Evolutionary conservation across 2,329 filamentous ascomycete species (phyloP).

Genomic region (Geosmithia putterillii): DNA sequence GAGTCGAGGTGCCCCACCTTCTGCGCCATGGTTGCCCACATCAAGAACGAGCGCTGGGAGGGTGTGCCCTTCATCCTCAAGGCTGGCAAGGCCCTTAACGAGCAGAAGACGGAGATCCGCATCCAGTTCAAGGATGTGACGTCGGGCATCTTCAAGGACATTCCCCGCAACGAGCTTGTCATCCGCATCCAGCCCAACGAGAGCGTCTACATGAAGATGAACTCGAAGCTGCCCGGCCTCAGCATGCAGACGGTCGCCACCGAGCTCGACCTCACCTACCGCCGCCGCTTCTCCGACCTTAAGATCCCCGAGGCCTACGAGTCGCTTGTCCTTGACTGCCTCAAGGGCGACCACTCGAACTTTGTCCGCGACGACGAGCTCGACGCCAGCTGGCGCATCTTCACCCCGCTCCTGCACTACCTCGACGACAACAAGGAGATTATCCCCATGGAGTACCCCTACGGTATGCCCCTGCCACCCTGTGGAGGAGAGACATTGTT

Average conservation of each 20-base stretch:
- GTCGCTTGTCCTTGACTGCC: slow-evolving; percentile 88
- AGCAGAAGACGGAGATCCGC: slow-evolving; percentile 98
- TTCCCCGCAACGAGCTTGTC: slow-evolving; percentile 96
- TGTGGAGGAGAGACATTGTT: background rate
- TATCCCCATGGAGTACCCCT: slow-evolving; percentile 98
- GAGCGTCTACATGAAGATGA: slow-evolving; percentile 99
- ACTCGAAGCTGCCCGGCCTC: slow-evolving; percentile 94
- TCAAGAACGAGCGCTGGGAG: slow-evolving; percentile 99
- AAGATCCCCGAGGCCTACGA: slow-evolving; percentile 99
- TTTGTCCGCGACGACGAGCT: slow-evolving; percentile 96
- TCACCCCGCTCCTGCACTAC: slow-evolving; percentile 94
- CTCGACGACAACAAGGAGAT: slow-evolving; percentile 99
- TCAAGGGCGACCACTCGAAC: slow-evolving; percentile 99
- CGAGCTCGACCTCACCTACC: slow-evolving; percentile 95
- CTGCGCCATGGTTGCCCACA: slow-evolving; percentile 92
- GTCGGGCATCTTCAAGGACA: slow-evolving; percentile 99
- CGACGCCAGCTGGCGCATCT: slow-evolving; percentile 96
- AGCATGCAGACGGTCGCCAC: slow-evolving; percentile 99
- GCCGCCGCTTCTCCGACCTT: slow-evolving; percentile 94
- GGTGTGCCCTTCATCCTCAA: slow-evolving; percentile 99
- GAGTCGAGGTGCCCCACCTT: slow-evolving; percentile 97
- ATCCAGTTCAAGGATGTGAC: slow-evolving; percentile 99
- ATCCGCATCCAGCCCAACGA: slow-evolving; percentile 99
- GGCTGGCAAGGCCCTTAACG: slow-evolving; percentile 95
- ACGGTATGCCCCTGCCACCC: slow-evolving; percentile 50